Evolutionary conservation across 805 yeast genomes (phyloP).

Genomic region (Brettanomyces bruxellensis): DNA sequence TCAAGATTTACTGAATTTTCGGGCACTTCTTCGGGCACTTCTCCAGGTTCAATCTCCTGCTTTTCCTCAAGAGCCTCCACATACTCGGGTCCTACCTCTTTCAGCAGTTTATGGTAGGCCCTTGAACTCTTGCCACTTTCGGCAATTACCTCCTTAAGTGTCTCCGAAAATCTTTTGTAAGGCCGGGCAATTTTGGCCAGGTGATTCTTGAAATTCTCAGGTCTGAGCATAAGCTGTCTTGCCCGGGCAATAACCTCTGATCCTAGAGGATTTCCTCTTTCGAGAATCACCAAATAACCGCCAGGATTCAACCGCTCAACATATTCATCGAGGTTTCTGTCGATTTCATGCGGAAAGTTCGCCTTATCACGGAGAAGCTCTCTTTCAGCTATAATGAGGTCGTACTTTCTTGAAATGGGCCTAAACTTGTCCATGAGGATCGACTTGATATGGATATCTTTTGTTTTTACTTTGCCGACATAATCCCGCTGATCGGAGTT

Average conservation of each 20-base stretch:
- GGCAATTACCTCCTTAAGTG: constrained; percentile 15
- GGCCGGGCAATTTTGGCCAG: constrained; percentile 63
- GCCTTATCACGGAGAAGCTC: constrained; percentile 55
- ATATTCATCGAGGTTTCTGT: constrained; percentile 50
- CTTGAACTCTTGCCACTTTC: constrained; percentile 11
- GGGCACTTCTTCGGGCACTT: constrained; percentile 3
- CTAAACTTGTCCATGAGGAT: constrained; percentile 40
- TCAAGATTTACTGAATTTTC: constrained; percentile 37
- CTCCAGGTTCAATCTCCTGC: constrained; percentile 6
- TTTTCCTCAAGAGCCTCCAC: constrained; percentile 12
- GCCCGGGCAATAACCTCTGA: constrained; percentile 87
- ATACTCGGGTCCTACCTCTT: constrained; percentile 17
- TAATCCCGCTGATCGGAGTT: constrained; percentile 18
- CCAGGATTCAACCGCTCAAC: constrained; percentile 60
- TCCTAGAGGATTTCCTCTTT: constrained; percentile 85
- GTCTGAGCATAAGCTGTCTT: constrained; percentile 82
- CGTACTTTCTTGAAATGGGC: constrained; percentile 52
- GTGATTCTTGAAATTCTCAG: constrained; percentile 52
- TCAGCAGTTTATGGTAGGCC: constrained; percentile 16
- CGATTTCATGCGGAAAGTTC: constrained; percentile 66
- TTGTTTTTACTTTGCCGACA: constrained; percentile 48
- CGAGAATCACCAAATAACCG: constrained; percentile 73
- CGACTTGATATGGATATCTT: constrained; percentile 44
- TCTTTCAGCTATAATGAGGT: constrained; percentile 75
- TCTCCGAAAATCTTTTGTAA: constrained; percentile 39